Evolutionary conservation across 257 asterid species (phyloP).

Genomic region (Cinchona pubescens): DNA sequence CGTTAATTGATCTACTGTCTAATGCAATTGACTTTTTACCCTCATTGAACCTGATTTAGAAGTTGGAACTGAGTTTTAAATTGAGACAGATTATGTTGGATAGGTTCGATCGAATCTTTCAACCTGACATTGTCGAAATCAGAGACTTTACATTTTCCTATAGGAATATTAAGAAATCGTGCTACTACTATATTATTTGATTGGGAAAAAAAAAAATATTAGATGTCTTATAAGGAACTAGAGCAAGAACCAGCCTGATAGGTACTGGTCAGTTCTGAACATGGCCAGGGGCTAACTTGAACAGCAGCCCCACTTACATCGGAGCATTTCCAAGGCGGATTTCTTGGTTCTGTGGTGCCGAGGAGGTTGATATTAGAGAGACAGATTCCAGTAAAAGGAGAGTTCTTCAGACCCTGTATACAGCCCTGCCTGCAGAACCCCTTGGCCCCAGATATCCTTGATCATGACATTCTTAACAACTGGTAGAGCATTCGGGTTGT

Average conservation of each 20-base stretch:
- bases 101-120: no score
- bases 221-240: slow-evolving; percentile 29
- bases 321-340: slow-evolving; percentile 76
- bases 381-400: slow-evolving; percentile 81
- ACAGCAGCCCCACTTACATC: slow-evolving; percentile 78
- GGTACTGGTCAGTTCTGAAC: slow-evolving; percentile 54
- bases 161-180: neutral
- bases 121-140: neutral
- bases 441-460: slow-evolving; percentile 75
- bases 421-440: slow-evolving; percentile 71
- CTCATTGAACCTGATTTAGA: neutral
- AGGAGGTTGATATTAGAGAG: slow-evolving; percentile 65
- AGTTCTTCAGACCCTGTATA: slow-evolving; percentile 57
- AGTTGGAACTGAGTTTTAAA: neutral
- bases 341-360: slow-evolving; percentile 38
- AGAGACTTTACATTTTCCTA: neutral
- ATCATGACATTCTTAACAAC: slow-evolving; percentile 51
- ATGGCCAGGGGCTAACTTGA: slow-evolving; percentile 89
- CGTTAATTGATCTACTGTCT: no score
- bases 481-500: slow-evolving; percentile 66
- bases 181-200: neutral
- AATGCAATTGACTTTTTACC: no score
- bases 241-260: slow-evolving; percentile 55
- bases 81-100: neutral
- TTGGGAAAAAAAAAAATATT: neutral